Percentiles rank a stretch among this genome's conserved stretches.
phyloP scores from a whole-genome alignment of 345 rosid species.

The Hibiscus syriacus region DNA sequence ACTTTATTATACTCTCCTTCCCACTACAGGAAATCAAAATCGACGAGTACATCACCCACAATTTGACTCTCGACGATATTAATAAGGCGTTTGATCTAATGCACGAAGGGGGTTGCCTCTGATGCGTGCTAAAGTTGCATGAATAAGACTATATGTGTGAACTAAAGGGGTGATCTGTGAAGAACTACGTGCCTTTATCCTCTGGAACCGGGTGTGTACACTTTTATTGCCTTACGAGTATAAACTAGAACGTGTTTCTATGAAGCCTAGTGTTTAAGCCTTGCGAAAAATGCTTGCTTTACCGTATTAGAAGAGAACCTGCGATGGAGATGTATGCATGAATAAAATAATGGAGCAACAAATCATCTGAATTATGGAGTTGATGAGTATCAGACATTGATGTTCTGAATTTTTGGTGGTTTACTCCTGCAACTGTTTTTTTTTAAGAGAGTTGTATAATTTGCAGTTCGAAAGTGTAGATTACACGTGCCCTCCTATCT shows the following conservation, averaged over 20 bases:
- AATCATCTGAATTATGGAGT: neutral
- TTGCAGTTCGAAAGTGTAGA: no score
- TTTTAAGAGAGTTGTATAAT: no score
- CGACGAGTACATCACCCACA: constrained; percentile 69
- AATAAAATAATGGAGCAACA: neutral
- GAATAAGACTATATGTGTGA: constrained; percentile 25
- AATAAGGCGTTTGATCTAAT: constrained; percentile 80
- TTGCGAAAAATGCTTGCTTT: neutral
- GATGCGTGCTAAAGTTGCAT: constrained; percentile 77
- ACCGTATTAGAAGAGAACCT: neutral
- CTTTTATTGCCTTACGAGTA: neutral
- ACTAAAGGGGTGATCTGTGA: constrained; percentile 16
- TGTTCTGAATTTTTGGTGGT: neutral
- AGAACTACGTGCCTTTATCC: neutral
- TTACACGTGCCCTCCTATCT: no score
- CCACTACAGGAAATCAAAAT: constrained; percentile 51
- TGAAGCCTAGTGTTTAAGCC: neutral
- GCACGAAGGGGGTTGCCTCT: constrained; percentile 88
- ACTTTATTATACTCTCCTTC: neutral
- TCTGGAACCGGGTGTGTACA: neutral
- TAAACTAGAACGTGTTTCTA: neutral
- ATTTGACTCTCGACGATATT: constrained; percentile 52
- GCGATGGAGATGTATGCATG: neutral
- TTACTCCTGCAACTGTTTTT: neutral
- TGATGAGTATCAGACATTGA: neutral